A percentile compares a stretch with the other conserved stretches of the same genome.
phyloP scores from a whole-genome alignment of 768 basidiomycete species.

The Psilocybe cyanescens region DNA sequence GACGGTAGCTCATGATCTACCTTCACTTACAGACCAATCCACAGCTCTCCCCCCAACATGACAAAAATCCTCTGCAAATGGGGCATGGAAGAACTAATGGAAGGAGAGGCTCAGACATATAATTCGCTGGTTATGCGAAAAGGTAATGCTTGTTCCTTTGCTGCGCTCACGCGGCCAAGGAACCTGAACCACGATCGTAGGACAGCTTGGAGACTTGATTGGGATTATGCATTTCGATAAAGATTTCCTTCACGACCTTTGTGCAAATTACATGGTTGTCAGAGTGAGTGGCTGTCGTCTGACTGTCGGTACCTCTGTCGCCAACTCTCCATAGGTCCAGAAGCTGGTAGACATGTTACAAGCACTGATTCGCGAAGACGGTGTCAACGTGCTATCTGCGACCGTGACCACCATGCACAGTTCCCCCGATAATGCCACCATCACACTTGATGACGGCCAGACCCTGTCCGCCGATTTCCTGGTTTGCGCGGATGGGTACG shows the following conservation, averaged over 20 bases:
- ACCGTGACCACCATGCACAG: neutral
- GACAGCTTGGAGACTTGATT: conserved; percentile 45
- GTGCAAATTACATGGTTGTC: conserved; percentile 43
- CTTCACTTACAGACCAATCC: neutral
- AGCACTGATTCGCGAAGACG: neutral
- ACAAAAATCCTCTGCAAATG: neutral
- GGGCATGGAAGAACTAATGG: neutral
- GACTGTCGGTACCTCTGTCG: neutral
- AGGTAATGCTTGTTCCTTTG: neutral
- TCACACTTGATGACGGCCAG: neutral
- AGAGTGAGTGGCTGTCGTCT: conserved; percentile 31
- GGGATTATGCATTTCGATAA: conserved; percentile 46
- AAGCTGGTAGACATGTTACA: neutral
- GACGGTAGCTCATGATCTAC: neutral
- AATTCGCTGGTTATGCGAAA: neutral
- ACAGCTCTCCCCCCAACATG: conserved; percentile 3
- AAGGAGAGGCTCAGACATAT: neutral
- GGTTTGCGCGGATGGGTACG: neutral
- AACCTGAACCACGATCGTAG: conserved; percentile 25
- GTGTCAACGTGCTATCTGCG: neutral
- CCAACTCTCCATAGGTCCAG: neutral
- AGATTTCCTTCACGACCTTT: conserved; percentile 22
- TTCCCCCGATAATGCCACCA: neutral
- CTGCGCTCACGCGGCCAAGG: neutral
- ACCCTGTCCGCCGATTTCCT: neutral